Conservation (phyloP, 2,329 filamentous ascomycete genomes). For the Fusarium sp. region DNA sequence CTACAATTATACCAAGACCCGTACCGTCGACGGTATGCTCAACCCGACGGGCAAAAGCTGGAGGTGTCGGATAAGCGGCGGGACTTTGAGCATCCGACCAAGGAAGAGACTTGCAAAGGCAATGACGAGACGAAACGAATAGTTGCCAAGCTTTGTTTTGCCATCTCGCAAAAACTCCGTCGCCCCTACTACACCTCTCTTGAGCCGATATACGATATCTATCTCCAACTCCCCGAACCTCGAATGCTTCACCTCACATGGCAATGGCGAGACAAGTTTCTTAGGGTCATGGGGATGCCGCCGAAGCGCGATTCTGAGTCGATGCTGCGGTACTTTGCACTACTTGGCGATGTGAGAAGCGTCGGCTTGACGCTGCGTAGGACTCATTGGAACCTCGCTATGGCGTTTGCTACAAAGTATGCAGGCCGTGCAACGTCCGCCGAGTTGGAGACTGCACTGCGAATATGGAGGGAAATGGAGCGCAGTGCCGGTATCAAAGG, state of each 20-base stretch:
- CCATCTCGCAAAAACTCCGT: constrained; percentile 56
- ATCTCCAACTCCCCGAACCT: constrained; percentile 63
- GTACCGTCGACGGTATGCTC: constrained; percentile 66
- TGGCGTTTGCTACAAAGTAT: constrained; percentile 82
- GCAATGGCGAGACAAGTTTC: constrained; percentile 69
- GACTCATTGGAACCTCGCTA: constrained; percentile 85
- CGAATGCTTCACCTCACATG: constrained; percentile 63
- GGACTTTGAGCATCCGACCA: constrained; percentile 61
- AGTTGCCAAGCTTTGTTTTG: constrained; percentile 55
- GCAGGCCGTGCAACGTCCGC: constrained; percentile 70
- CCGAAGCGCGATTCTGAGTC: constrained; percentile 66
- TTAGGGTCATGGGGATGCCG: constrained; percentile 76
- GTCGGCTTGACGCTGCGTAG: constrained; percentile 76
- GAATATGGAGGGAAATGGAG: constrained; percentile 93
- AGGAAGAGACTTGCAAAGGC: constrained; percentile 53
- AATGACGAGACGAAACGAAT: constrained; percentile 51
- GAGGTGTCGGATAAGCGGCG: constrained; percentile 62
- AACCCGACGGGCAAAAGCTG: constrained; percentile 60
- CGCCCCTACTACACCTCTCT: constrained; percentile 56
- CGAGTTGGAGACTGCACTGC: constrained; percentile 71
- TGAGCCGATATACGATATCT: constrained; percentile 61
- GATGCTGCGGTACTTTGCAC: constrained; percentile 85
- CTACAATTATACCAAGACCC: constrained; percentile 65
- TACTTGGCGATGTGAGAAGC: constrained; percentile 85
- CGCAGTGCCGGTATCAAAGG: constrained; percentile 71